These are phyloP conservation scores for Thelephora terrestris DNA, from an alignment of 1,284 basidiomycete species.

Conservation along the genomic window DNA sequence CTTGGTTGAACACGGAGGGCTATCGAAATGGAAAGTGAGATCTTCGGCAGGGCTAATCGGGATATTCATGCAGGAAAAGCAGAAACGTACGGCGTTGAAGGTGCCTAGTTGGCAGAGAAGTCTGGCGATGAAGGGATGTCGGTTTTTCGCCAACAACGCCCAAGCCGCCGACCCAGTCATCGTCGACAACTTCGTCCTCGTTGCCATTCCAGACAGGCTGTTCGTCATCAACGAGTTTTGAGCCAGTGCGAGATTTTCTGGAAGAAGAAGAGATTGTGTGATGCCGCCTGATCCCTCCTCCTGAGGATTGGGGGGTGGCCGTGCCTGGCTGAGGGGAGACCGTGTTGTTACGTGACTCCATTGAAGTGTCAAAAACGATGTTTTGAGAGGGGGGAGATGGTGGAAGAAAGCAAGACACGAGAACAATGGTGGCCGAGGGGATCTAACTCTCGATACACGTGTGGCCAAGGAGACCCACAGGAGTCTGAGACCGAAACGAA, in stretches of 20 bases:
- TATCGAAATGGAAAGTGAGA: constrained; percentile 12
- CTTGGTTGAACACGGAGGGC: constrained; percentile 38
- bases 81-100: constrained; percentile 49
- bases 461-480: too few relatives aligned
- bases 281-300: constrained; percentile 53
- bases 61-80: constrained; percentile 2
- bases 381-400: constrained; percentile 19
- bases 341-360: too few relatives aligned
- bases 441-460: too few relatives aligned
- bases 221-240: constrained; percentile 61
- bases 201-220: constrained; percentile 54
- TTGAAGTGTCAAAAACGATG: constrained; percentile 22
- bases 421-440: background rate
- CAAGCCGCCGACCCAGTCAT: constrained; percentile 69
- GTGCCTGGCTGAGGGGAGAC: constrained; percentile 25
- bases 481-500: too few relatives aligned
- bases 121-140: constrained; percentile 62
- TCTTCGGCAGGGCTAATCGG: constrained; percentile 15
- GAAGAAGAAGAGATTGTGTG: constrained; percentile 76
- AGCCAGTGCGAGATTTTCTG: constrained; percentile 45
- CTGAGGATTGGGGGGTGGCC: constrained; percentile 16
- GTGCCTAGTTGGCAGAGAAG: constrained; percentile 70
- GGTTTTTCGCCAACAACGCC: constrained; percentile 72
- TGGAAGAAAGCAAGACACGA: constrained; percentile 10
- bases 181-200: constrained; percentile 67